Conservation (phyloP, 2,329 filamentous ascomycete genomes). For the Alternaria solani region DNA sequence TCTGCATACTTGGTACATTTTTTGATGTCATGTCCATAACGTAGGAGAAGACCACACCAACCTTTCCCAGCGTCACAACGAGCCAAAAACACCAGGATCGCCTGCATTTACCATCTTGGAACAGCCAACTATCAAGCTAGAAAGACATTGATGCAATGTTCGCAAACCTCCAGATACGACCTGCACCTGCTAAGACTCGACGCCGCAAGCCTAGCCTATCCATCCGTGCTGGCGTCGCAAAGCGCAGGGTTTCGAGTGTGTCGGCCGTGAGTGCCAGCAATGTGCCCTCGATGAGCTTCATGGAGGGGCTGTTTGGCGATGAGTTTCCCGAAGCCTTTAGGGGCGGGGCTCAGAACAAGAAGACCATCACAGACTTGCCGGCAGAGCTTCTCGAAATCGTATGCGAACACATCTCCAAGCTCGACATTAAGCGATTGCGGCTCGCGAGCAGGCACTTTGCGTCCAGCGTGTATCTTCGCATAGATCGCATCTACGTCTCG, state of each 20-base stretch:
- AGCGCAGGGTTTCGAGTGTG: conserved; percentile 30
- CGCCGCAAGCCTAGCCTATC: conserved; percentile 34
- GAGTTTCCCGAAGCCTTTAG: conserved; percentile 36
- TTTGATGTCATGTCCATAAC: not conserved
- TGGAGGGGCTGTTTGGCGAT: conserved; percentile 35
- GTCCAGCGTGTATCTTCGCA: conserved; percentile 33
- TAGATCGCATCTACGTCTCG: conserved; percentile 53
- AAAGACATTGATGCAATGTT: conserved; percentile 18
- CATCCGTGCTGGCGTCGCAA: conserved; percentile 30
- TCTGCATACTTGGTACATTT: not conserved
- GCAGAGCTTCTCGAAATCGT: conserved; percentile 29
- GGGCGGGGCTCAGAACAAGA: conserved; percentile 21
- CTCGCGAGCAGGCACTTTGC: conserved; percentile 27
- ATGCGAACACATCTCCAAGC: conserved; percentile 22
- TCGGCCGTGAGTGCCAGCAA: conserved; percentile 24
- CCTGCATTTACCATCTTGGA: not conserved
- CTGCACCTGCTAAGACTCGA: conserved; percentile 29
- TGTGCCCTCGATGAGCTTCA: conserved; percentile 34
- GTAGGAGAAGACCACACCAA: not conserved
- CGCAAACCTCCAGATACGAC: conserved; percentile 28
- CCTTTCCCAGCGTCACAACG: not conserved
- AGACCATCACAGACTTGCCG: conserved; percentile 31
- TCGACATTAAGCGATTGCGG: conserved; percentile 34
- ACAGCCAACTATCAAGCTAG: not conserved
- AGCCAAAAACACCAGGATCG: not conserved